Percentiles rank a stretch among this genome's conserved stretches.
Evolutionary conservation across 768 basidiomycete species (phyloP).

Genomic region (Suillus subaureus): DNA sequence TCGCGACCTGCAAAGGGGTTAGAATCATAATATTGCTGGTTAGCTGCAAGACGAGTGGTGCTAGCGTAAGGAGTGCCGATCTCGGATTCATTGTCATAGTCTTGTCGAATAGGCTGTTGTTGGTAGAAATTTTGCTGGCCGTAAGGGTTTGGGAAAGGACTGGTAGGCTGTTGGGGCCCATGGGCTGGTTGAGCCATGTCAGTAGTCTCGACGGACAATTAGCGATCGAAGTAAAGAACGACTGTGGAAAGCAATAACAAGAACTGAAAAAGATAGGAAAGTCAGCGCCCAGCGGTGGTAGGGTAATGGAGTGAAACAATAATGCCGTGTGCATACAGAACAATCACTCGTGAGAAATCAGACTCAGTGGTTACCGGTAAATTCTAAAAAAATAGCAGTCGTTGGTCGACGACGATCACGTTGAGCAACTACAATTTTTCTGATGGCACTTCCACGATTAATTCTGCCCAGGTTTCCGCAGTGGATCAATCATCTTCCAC

Average conservation of each 20-base stretch:
- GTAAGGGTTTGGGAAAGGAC: conserved; percentile 31
- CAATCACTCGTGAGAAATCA: conserved; percentile 13
- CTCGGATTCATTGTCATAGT: conserved; percentile 53
- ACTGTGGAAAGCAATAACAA: conserved; percentile 18
- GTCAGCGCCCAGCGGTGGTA: conserved; percentile 32
- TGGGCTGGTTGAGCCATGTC: conserved; percentile 42
- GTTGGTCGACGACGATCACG: background rate
- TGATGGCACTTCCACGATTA: background rate
- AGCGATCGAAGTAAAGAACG: conserved; percentile 20
- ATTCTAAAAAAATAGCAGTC: conserved; percentile 7
- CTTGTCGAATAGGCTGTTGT: conserved; percentile 36
- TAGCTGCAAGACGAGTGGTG: conserved; percentile 55
- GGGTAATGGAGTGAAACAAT: conserved; percentile 18
- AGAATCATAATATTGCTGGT: conserved; percentile 37
- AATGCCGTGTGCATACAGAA: background rate
- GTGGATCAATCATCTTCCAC: too few relatives aligned
- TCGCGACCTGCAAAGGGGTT: conserved; percentile 21
- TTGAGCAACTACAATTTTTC: background rate
- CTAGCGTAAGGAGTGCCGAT: conserved; percentile 59
- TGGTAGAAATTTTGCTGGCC: conserved; percentile 20
- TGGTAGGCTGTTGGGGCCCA: conserved; percentile 35
- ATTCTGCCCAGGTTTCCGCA: too few relatives aligned
- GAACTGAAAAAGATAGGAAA: conserved; percentile 10
- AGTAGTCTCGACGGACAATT: conserved; percentile 14
- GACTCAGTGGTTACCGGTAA: conserved; percentile 12